Conservation (phyloP, 257 asterid genomes). For the Forsythia suspensa region DNA sequence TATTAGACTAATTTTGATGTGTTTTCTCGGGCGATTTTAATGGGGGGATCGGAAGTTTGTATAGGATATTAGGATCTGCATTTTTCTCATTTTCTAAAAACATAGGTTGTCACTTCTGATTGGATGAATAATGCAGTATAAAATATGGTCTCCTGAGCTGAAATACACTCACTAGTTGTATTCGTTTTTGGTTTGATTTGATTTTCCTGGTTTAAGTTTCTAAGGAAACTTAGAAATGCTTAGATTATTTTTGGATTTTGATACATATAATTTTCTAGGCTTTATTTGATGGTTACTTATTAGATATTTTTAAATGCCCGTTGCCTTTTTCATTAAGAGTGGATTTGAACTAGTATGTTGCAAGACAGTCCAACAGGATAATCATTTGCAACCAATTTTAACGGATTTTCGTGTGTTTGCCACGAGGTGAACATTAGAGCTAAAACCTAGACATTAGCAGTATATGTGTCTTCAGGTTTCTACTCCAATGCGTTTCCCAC, state of each 20-base stretch:
- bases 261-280: neutral
- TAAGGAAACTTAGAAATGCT: neutral
- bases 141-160: neutral
- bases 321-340: neutral
- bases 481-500: neutral
- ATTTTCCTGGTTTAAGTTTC: neutral
- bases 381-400: neutral
- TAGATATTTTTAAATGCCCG: neutral
- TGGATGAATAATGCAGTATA: neutral
- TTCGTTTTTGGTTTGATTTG: neutral
- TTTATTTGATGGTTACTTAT: neutral
- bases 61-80: neutral
- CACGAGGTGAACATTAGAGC: constrained; percentile 1
- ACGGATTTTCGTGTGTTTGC: constrained; percentile 2
- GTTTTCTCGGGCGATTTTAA: neutral
- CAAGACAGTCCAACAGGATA: neutral
- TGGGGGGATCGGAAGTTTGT: constrained; percentile 1
- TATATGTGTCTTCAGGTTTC: neutral
- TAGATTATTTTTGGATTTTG: neutral
- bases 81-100: constrained; percentile 6
- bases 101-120: neutral
- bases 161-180: neutral
- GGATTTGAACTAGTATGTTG: neutral
- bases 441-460: neutral
- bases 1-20: neutral